A percentile compares a stretch with the other conserved stretches of the same genome.
These are phyloP conservation scores for Nyssa sinensis DNA, from an alignment of 148 eudicot species.

Conservation along the genomic window DNA sequence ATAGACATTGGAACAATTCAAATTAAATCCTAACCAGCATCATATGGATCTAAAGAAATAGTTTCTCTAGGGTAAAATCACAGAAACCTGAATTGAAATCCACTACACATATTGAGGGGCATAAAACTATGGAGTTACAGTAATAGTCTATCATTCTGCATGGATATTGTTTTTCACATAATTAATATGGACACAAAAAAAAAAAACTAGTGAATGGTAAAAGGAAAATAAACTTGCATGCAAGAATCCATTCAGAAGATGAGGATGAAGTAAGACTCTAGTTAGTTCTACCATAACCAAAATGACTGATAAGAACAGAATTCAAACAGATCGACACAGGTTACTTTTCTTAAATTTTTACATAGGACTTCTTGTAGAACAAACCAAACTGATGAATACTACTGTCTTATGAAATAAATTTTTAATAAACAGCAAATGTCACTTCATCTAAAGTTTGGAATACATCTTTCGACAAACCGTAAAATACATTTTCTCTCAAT, in stretches of 20 bases:
- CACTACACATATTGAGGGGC: not conserved
- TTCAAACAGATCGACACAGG: too few species aligned
- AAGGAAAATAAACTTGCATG: not conserved
- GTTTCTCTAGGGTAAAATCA: not conserved
- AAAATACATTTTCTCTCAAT: not conserved
- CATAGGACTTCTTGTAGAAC: too few species aligned
- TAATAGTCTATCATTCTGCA: not conserved
- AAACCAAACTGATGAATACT: not conserved
- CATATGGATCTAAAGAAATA: not conserved
- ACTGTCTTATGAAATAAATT: not conserved
- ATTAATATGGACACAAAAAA: not conserved
- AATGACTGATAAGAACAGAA: too few species aligned
- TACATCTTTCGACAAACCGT: not conserved
- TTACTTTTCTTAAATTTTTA: too few species aligned
- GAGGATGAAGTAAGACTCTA: too few species aligned
- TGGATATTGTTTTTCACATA: not conserved
- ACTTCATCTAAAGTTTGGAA: too few species aligned
- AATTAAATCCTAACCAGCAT: not conserved
- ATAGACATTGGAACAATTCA: not conserved
- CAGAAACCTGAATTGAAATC: not conserved
- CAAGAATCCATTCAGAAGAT: not conserved
- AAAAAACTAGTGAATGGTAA: not conserved
- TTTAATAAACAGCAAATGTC: too few species aligned
- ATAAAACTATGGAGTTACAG: not conserved
- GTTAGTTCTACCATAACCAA: too few species aligned